Conservation (phyloP, 1,284 basidiomycete genomes). For the Pseudozyma hubeiensis region DNA sequence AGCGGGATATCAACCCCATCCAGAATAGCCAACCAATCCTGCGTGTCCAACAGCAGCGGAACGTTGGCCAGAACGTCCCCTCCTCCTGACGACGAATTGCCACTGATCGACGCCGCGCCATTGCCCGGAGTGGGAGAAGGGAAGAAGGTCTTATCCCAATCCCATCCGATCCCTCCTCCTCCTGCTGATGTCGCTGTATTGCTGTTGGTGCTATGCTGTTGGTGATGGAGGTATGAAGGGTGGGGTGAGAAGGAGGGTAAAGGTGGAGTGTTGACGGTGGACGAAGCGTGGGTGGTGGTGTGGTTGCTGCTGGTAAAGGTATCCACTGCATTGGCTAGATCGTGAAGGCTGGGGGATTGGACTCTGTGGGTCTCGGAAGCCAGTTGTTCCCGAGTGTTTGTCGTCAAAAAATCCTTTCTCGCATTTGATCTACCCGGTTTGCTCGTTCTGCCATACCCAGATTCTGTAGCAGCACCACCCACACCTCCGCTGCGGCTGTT, state of each 20-base stretch:
- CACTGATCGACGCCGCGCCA: too few relatives aligned
- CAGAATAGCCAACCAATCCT: slow-evolving; percentile 35
- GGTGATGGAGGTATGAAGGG: neutral
- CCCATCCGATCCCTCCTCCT: slow-evolving; percentile 5
- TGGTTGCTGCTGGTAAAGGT: slow-evolving; percentile 13
- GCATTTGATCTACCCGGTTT: neutral
- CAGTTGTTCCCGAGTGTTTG: neutral
- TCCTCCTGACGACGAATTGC: neutral
- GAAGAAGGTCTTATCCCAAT: slow-evolving; percentile 10
- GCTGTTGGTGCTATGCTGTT: neutral
- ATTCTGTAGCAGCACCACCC: neutral
- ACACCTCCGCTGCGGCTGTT: neutral
- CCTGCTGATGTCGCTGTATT: neutral
- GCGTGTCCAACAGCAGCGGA: slow-evolving; percentile 24
- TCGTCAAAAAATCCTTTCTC: neutral
- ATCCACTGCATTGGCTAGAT: slow-evolving; percentile 31
- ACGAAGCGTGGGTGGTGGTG: neutral
- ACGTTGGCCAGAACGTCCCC: slow-evolving; percentile 24
- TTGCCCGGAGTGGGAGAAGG: neutral
- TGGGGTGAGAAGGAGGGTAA: slow-evolving; percentile 5
- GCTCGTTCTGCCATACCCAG: neutral
- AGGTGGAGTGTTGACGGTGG: neutral
- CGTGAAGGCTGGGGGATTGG: slow-evolving; percentile 22
- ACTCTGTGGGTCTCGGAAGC: slow-evolving; percentile 7
- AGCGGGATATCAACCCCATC: slow-evolving; percentile 36